Evolutionary conservation across 2,329 filamentous ascomycete genomes (phyloP).

Genomic region (Arthrocladium fulminans): DNA sequence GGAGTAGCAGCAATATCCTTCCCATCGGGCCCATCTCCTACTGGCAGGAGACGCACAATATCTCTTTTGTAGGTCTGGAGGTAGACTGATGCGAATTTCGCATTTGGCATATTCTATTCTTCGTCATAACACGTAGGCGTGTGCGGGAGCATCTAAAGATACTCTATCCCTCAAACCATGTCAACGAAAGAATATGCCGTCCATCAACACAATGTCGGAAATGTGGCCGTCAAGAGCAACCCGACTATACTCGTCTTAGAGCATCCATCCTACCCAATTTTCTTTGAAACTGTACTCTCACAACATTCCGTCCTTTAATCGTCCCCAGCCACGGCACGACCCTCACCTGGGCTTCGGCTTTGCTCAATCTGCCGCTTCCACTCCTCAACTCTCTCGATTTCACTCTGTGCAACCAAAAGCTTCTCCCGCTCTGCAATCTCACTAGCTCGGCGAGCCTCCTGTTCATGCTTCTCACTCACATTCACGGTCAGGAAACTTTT

Average conservation of each 20-base stretch:
- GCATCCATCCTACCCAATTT: neutral
- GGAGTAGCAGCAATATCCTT: neutral
- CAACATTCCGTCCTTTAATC: neutral
- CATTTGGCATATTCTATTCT: too few relatives aligned
- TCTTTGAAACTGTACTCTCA: too few relatives aligned
- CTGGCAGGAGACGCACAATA: too few relatives aligned
- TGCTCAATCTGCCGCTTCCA: neutral
- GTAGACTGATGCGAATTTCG: too few relatives aligned
- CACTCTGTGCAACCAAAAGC: neutral
- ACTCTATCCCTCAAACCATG: too few relatives aligned
- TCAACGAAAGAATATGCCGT: too few relatives aligned
- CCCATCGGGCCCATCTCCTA: too few relatives aligned
- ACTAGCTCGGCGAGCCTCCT: conserved; percentile 19
- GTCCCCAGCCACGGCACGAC: neutral
- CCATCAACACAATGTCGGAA: too few relatives aligned
- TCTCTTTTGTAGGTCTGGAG: too few relatives aligned
- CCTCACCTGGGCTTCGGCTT: neutral
- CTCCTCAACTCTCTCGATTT: neutral
- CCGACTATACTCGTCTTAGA: neutral
- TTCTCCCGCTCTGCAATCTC: conserved; percentile 6
- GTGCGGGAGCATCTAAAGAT: too few relatives aligned
- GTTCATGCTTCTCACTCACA: conserved; percentile 40
- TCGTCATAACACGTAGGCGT: too few relatives aligned
- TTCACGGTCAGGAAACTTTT: conserved; percentile 45
- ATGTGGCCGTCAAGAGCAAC: too few relatives aligned